Percentiles rank a stretch among this genome's conserved stretches.
Evolutionary conservation across 2,329 filamentous ascomycete genomes (phyloP).

Genomic region (Zopfia rhizophila): DNA sequence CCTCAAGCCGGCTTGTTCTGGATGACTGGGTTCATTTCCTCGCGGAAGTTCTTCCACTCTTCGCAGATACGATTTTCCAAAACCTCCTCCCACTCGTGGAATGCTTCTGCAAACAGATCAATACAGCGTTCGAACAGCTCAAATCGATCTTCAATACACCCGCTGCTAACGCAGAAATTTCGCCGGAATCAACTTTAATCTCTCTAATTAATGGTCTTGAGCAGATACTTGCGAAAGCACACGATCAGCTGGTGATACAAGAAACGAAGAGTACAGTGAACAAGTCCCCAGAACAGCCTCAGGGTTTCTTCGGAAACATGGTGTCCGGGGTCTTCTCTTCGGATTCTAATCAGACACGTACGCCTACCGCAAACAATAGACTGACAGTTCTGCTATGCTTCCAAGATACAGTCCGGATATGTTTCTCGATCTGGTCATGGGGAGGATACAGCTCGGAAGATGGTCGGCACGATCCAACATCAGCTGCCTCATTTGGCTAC

Average conservation of each 20-base stretch:
- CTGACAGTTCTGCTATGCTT: constrained; percentile 96
- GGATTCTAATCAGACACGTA: constrained; percentile 79
- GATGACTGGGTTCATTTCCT: constrained; percentile 94
- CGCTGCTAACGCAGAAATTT: constrained; percentile 36
- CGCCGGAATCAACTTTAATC: constrained; percentile 78
- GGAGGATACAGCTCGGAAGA: constrained; percentile 71
- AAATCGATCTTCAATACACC: constrained; percentile 68
- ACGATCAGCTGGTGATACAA: constrained; percentile 82
- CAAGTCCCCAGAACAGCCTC: constrained; percentile 84
- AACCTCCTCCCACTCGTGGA: constrained; percentile 90
- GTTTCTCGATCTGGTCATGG: constrained; percentile 96
- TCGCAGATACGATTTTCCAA: constrained; percentile 86
- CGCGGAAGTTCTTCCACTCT: constrained; percentile 83
- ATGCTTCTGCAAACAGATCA: constrained; percentile 84
- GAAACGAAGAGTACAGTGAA: constrained; percentile 74
- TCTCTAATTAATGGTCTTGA: constrained; percentile 93
- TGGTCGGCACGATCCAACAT: constrained; percentile 70
- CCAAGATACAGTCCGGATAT: constrained; percentile 92
- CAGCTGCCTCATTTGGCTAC: constrained; percentile 85
- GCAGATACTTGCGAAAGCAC: constrained; percentile 85
- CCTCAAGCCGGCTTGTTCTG: constrained; percentile 77
- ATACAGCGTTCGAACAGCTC: constrained; percentile 75
- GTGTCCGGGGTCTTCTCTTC: constrained; percentile 89
- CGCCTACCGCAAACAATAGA: constrained; percentile 88
- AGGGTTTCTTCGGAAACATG: constrained; percentile 94